Evolutionary conservation across 345 rosid species (phyloP), one percentile per base, ranked within the genome.

Genomic region (Rubroshorea leprosula): DNA sequence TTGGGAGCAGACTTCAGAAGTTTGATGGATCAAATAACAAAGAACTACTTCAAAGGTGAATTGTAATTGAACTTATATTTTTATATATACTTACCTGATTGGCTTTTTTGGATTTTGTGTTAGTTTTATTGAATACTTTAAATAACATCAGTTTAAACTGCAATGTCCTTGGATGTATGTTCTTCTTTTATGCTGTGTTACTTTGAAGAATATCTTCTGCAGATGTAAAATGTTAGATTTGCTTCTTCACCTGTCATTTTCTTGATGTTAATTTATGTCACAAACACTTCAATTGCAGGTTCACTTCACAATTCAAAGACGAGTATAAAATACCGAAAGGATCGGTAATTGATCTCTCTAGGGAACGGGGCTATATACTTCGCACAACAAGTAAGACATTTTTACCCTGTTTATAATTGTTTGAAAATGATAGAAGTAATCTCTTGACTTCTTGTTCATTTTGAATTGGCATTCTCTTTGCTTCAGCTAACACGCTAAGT

Each of bases 241-340:
- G 4, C 20, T 22, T 24, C 31, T 31, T 23, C 38, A 22, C 43
- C 14, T 52, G 66, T 60, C 27, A 16, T 16, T 9, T 54, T n/a
- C 16, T 9, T 48, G 29, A 21, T 29, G 31, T 35, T 35, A 20
- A 10, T 41, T 45, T 17, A 24, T 44, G 52, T 48, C 18, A 49
- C 54, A 11, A 25, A 18, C 21, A 54, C 46, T 48, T 48, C 6
- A 25, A 38, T 19, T 74, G 74, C 69, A 92, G 96, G 75, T 89
- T 92, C 57, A 83, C 87, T 70, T 76, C 83, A 55, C 87, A 73
- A 69, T 92, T 92, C 77, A 89, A 86, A 76, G 98, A 92, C 73
- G 98, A 92, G 62, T 78, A 71, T 58, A 89, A 89, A 68, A 83
- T 89, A 55, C 95, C 98, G n/a, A 76, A 70, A 29, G 82, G 87